phyloP scores from a whole-genome alignment of 2,329 filamentous ascomycete species.

The Colletotrichum sp. region DNA sequence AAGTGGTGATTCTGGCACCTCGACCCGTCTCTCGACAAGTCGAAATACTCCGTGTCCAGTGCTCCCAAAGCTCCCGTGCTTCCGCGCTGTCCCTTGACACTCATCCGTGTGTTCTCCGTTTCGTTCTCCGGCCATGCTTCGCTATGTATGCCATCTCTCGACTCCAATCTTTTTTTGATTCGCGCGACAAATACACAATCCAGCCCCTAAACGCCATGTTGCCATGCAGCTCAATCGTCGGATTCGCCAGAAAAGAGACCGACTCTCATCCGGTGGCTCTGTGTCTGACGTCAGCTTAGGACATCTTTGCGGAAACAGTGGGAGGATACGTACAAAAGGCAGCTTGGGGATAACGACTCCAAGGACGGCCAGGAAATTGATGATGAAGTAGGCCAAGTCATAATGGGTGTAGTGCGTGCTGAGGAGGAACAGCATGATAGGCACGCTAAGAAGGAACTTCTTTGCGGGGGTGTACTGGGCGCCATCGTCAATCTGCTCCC shows the following conservation, averaged over 20 bases:
- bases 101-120: background rate
- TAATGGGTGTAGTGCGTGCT: slow-evolving; percentile 99
- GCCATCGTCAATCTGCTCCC: slow-evolving; percentile 99
- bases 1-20: background rate
- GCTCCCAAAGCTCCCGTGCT: background rate
- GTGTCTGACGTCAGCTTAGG: slow-evolving; percentile 31
- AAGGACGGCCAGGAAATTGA: slow-evolving; percentile 93
- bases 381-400: slow-evolving; percentile 93
- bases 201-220: slow-evolving; percentile 13
- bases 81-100: background rate
- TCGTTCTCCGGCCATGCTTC: slow-evolving; percentile 15
- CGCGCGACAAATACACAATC: slow-evolving; percentile 10
- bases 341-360: slow-evolving; percentile 96
- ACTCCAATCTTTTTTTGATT: slow-evolving; percentile 17
- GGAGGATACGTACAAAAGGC: slow-evolving; percentile 75
- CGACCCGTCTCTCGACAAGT: background rate
- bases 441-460: slow-evolving; percentile 95
- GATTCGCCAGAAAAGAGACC: slow-evolving; percentile 74
- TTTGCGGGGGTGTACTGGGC: slow-evolving; percentile 98
- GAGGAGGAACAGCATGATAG: slow-evolving; percentile 90
- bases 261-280: slow-evolving; percentile 82
- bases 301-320: background rate
- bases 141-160: slow-evolving; percentile 20
- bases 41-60: background rate
- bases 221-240: slow-evolving; percentile 53